Base-by-base conservation (phyloP, 257 asterid species). In the Knoxia roxburghii region DNA sequence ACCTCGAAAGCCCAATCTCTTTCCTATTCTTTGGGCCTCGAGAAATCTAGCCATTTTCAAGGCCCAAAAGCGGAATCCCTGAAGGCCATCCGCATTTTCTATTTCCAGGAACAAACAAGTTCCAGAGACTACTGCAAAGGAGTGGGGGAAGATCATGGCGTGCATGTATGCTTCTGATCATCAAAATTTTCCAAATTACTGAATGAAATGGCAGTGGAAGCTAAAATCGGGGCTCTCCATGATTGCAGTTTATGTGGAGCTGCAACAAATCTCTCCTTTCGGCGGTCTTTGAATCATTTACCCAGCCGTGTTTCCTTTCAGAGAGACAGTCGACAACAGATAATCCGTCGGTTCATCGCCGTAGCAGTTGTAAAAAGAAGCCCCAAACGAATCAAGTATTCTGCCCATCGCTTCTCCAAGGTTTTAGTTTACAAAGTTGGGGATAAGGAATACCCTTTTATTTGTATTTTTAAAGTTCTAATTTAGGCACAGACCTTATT, bases 351-450 rank as follows among this genome's bases (percentile, higher is more conserved):
- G 24, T 76, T 82, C 72, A 68, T 66, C 40, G 23, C 86, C n/a
- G 54, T 80, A 24, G 89, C 95, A 24, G 83, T 74, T 49, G 73
- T 84, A 12, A 92, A 92, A 84, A 77, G 82, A 78, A 92, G 91
- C 77, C 97, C 98, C 68, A 89, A 92, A 77, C 97, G 97, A 69
- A 95, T 92, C 27, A 87, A 89, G 45, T 92, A 92, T 77, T 80
- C 96, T 0, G 45, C 91, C 21, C 98, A 97, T 83, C 90, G 86
- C 52, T 84, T 83, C 49, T 68, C 88, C 26, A 89, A 89, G 97
- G 98, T 89, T 26, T 46, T 13, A 14, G 40, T 62, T 45, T 6
- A n/a, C n/a, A n/a, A n/a, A n/a, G n/a, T n/a, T n/a, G n/a, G n/a
- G n/a, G n/a, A n/a, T n/a, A n/a, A n/a, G n/a, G n/a, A n/a, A n/a